Evolutionary conservation across 73 alveolate genomes (phyloP).

Genomic region (Paramecium sexaurelia): DNA sequence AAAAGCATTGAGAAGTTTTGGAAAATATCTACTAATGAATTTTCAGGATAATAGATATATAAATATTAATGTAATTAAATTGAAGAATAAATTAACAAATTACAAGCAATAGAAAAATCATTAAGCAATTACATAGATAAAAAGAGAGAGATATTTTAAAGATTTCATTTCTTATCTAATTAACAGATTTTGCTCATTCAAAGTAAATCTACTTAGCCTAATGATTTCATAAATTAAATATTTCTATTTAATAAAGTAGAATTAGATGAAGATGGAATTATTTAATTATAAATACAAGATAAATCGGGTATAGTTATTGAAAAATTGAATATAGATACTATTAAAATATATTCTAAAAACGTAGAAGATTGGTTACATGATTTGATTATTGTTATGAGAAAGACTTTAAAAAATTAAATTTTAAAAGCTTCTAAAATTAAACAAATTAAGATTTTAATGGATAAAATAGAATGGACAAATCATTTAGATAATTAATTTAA

Average conservation of each 20-base stretch:
- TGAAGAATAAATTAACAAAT: not conserved
- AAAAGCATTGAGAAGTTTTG: not conserved
- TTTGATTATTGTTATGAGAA: not conserved
- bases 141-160: constrained; percentile 7
- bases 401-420: not conserved
- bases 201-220: not conserved
- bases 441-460: not conserved
- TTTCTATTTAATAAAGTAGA: not conserved
- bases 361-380: constrained; percentile 46
- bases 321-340: not conserved
- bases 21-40: not conserved
- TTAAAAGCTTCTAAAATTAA: not conserved
- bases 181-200: not conserved
- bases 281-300: not conserved
- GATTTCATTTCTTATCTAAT: constrained; percentile 31
- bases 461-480: not conserved
- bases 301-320: not conserved
- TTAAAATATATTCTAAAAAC: not conserved
- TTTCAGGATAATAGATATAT: not conserved
- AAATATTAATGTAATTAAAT: not conserved
- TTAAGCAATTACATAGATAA: constrained; percentile 14
- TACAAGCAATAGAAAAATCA: not conserved
- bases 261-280: not conserved
- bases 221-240: not conserved
- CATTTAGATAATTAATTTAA: not conserved